These are phyloP conservation scores for Trichoderma lentiforme DNA, from an alignment of 2,329 filamentous ascomycete species.

Conservation along the genomic window DNA sequence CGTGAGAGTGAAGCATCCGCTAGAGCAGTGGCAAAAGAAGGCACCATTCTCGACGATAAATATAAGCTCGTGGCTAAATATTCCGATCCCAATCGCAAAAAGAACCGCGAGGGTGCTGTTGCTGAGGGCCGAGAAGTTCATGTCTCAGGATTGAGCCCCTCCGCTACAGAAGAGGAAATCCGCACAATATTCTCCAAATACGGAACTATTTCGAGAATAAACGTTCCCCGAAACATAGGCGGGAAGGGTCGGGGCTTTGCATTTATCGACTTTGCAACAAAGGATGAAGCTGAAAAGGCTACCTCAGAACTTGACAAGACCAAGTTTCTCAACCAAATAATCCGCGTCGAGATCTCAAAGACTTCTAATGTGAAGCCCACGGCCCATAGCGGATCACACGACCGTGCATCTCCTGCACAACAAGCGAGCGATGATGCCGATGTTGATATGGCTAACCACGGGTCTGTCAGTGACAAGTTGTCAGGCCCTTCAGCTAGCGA, in stretches of 20 bases:
- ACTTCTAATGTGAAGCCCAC: slow-evolving; percentile 55
- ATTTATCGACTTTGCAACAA: slow-evolving; percentile 73
- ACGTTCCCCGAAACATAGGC: slow-evolving; percentile 64
- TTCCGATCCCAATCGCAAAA: slow-evolving; percentile 76
- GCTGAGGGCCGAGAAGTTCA: slow-evolving; percentile 88
- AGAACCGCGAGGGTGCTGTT: slow-evolving; percentile 73
- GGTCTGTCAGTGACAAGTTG: slow-evolving; percentile 34
- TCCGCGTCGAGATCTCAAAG: slow-evolving; percentile 62
- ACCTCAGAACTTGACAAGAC: slow-evolving; percentile 67
- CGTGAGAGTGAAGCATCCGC: slow-evolving; percentile 63
- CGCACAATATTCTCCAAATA: slow-evolving; percentile 69
- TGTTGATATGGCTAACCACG: slow-evolving; percentile 15
- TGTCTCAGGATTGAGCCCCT: slow-evolving; percentile 64
- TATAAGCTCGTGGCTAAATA: slow-evolving; percentile 74
- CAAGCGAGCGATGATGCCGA: slow-evolving; percentile 35
- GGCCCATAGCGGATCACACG: slow-evolving; percentile 42
- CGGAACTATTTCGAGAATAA: slow-evolving; percentile 69
- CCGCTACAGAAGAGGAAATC: slow-evolving; percentile 64
- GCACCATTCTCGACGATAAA: slow-evolving; percentile 63
- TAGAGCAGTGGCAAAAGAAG: slow-evolving; percentile 70
- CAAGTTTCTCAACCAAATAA: slow-evolving; percentile 63
- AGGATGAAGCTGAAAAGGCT: slow-evolving; percentile 64
- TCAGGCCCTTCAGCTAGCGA: slow-evolving; percentile 41
- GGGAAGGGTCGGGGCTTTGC: slow-evolving; percentile 73
- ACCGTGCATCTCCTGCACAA: slow-evolving; percentile 34